These are phyloP conservation scores for Boletus rubroflammeus DNA, from an alignment of 768 basidiomycete species.

Conservation along the genomic window DNA sequence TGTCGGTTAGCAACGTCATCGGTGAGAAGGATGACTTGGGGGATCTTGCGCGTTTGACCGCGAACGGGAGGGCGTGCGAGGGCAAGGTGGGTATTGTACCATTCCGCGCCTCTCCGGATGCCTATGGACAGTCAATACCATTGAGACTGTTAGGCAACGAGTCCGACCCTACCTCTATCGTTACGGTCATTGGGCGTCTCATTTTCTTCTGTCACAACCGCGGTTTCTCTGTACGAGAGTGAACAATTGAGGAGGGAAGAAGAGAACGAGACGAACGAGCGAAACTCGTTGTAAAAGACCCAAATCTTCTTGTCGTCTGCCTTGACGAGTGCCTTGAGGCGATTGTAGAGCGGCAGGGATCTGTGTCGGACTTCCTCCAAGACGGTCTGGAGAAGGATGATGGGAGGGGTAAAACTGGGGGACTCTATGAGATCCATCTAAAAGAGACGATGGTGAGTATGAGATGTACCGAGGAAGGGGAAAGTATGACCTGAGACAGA, in stretches of 20 bases:
- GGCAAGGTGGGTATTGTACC: constrained; percentile 78
- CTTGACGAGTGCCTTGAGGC: constrained; percentile 79
- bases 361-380: constrained; percentile 95
- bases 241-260: background rate
- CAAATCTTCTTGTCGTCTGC: constrained; percentile 83
- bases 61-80: constrained; percentile 50
- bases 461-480: background rate
- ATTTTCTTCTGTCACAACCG: constrained; percentile 67
- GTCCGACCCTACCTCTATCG: constrained; percentile 64
- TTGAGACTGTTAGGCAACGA: background rate
- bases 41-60: constrained; percentile 45
- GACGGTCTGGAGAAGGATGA: constrained; percentile 92
- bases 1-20: constrained; percentile 84
- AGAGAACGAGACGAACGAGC: constrained; percentile 51
- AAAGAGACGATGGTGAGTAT: constrained; percentile 1
- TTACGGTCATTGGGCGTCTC: constrained; percentile 93
- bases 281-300: constrained; percentile 85
- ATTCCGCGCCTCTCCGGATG: constrained; percentile 81
- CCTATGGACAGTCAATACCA: constrained; percentile 43
- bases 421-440: constrained; percentile 96
- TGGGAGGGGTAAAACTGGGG: constrained; percentile 65
- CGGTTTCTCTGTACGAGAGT: constrained; percentile 61
- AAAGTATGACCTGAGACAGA: constrained; percentile 61
- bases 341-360: constrained; percentile 88
- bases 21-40: constrained; percentile 76